Conservation (phyloP, 176 grass and related monocot genomes). For the Oryza officinalis region DNA sequence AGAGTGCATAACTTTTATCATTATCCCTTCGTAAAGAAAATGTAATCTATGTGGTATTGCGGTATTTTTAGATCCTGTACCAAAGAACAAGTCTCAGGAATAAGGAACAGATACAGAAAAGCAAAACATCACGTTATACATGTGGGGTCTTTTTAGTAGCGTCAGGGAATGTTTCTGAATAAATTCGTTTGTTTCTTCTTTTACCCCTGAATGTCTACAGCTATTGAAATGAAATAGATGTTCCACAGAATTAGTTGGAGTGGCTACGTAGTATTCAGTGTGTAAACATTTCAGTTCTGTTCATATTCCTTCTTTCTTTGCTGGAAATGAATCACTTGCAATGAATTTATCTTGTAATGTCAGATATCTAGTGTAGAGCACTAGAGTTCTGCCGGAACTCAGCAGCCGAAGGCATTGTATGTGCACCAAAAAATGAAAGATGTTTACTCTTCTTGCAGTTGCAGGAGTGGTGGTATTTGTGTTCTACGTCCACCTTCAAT, state of each 20-base stretch:
- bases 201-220: constrained; percentile 13
- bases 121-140: background rate
- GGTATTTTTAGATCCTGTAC: constrained; percentile 14
- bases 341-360: background rate
- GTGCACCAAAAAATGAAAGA: background rate
- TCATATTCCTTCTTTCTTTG: background rate
- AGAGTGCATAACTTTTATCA: constrained; percentile 40
- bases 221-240: constrained; percentile 22
- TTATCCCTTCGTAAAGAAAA: background rate
- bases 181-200: constrained; percentile 24
- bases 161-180: constrained; percentile 37
- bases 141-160: constrained; percentile 3
- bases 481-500: too few species aligned
- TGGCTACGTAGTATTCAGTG: constrained; percentile 1
- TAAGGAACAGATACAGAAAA: constrained; percentile 1
- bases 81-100: constrained; percentile 25
- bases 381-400: too few species aligned
- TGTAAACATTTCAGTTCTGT: constrained; percentile 31
- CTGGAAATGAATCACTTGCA: background rate
- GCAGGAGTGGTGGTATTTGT: too few species aligned
- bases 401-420: too few species aligned
- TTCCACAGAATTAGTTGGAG: background rate
- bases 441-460: too few species aligned
- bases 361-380: background rate
- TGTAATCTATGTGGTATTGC: background rate